Percentiles rank a stretch among this genome's conserved stretches.
Conservation (phyloP, 2,329 filamentous ascomycete species). For the Beauveria pseudobassiana region DNA sequence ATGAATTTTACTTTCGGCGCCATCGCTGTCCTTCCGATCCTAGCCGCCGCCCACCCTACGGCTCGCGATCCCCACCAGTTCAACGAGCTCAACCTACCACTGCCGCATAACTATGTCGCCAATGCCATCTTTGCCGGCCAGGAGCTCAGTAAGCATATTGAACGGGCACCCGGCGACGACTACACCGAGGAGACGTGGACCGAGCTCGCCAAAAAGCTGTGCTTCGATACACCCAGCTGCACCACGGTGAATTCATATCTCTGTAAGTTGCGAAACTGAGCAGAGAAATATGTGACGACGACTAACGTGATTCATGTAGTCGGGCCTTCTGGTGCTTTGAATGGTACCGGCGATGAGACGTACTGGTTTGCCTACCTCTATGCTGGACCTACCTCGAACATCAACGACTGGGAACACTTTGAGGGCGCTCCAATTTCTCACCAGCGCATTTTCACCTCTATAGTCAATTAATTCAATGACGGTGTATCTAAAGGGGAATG, state of each 20-base stretch:
- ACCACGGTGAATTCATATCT: constrained; percentile 1
- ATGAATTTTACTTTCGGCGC: background rate
- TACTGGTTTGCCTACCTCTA: background rate
- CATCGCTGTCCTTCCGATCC: background rate
- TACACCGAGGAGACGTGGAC: background rate
- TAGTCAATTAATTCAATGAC: constrained; percentile 16
- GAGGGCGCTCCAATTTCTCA: background rate
- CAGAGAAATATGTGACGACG: background rate
- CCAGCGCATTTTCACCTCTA: constrained; percentile 13
- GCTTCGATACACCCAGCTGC: background rate
- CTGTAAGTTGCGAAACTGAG: background rate
- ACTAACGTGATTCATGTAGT: background rate
- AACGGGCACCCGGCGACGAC: background rate
- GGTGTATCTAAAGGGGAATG: too few relatives aligned
- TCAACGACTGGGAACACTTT: background rate
- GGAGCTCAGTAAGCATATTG: background rate
- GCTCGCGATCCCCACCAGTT: background rate
- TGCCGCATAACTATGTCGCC: constrained; percentile 2
- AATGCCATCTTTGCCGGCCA: background rate
- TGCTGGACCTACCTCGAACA: background rate
- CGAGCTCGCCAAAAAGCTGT: background rate
- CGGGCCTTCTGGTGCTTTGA: background rate
- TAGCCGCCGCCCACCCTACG: background rate
- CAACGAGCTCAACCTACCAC: background rate
- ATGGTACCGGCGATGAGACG: background rate